phyloP scores from a whole-genome alignment of 2,329 filamentous ascomycete genomes.

The Stagonosporopsis tanaceti region DNA sequence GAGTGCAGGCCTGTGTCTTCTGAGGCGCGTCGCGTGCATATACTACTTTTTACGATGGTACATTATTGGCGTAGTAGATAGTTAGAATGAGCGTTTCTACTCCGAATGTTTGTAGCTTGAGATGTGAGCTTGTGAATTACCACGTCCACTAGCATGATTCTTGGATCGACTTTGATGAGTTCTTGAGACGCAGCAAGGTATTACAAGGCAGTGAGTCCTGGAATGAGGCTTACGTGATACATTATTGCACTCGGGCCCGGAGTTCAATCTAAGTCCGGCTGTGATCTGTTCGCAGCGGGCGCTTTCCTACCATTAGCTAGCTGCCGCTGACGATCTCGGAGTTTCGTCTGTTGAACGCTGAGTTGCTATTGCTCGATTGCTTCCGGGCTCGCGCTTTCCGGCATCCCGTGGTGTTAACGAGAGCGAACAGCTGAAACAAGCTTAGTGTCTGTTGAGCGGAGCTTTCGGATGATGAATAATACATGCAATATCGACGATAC shows the following conservation, averaged over 20 bases:
- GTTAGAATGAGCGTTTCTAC: background rate
- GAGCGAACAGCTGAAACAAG: slow-evolving; percentile 1
- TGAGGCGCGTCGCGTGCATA: background rate
- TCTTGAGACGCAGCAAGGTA: background rate
- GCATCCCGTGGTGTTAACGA: slow-evolving; percentile 10
- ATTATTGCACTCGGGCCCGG: background rate
- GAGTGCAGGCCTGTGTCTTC: slow-evolving; percentile 43
- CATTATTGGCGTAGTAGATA: slow-evolving; percentile 5
- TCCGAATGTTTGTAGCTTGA: background rate
- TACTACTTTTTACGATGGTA: background rate
- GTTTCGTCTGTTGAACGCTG: background rate
- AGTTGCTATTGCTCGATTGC: background rate
- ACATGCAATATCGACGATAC: background rate
- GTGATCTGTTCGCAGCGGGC: background rate
- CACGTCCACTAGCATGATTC: background rate
- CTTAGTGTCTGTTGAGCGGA: slow-evolving; percentile 5
- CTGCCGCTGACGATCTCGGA: background rate
- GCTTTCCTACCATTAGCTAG: slow-evolving; percentile 9
- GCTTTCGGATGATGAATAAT: slow-evolving; percentile 16
- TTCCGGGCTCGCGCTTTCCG: slow-evolving; percentile 10
- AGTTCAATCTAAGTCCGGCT: background rate
- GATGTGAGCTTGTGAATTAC: background rate
- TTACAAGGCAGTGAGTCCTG: background rate
- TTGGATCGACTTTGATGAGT: background rate
- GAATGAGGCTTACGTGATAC: background rate